These are phyloP conservation scores for Trematosphaeria pertusa DNA, from an alignment of 2,329 filamentous ascomycete genomes.

Conservation along the genomic window DNA sequence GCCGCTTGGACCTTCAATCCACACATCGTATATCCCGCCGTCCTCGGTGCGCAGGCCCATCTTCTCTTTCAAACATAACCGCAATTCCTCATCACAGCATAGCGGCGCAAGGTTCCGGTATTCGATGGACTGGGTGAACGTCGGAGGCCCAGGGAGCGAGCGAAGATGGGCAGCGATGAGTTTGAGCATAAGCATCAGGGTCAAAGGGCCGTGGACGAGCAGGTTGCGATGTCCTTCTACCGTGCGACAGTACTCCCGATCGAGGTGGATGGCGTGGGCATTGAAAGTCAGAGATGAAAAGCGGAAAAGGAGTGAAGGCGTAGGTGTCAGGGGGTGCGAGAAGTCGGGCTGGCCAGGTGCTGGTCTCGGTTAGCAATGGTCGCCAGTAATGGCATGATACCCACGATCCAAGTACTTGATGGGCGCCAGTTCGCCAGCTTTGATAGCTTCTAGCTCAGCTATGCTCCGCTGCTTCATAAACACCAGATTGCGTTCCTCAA, in stretches of 20 bases:
- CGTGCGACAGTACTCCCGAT: conserved; percentile 71
- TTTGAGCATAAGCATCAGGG: conserved; percentile 76
- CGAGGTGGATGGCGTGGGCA: conserved; percentile 88
- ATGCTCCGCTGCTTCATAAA: conserved; percentile 64
- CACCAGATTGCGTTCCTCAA: conserved; percentile 68
- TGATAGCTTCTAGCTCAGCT: conserved; percentile 44
- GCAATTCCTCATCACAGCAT: conserved; percentile 75
- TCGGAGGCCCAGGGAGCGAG: conserved; percentile 18
- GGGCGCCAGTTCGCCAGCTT: conserved; percentile 31
- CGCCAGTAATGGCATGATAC: conserved; percentile 6
- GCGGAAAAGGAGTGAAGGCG: conserved; percentile 78
- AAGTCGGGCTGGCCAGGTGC: conserved; percentile 62
- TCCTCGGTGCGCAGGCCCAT: conserved; percentile 23
- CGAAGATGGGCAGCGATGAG: conserved; percentile 65
- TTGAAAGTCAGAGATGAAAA: conserved; percentile 90
- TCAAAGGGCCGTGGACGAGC: conserved; percentile 87
- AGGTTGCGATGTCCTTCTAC: conserved; percentile 77
- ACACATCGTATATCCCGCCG: conserved; percentile 44
- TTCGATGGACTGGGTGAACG: conserved; percentile 64
- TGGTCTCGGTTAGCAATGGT: conserved; percentile 32
- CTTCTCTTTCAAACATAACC: conserved; percentile 69
- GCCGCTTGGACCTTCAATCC: conserved; percentile 51
- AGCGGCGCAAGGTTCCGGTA: conserved; percentile 86
- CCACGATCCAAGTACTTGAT: conserved; percentile 49
- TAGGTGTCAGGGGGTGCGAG: conserved; percentile 68